Conservation (phyloP, 129 eudicot genomes). For the Saussurea involucrata region DNA sequence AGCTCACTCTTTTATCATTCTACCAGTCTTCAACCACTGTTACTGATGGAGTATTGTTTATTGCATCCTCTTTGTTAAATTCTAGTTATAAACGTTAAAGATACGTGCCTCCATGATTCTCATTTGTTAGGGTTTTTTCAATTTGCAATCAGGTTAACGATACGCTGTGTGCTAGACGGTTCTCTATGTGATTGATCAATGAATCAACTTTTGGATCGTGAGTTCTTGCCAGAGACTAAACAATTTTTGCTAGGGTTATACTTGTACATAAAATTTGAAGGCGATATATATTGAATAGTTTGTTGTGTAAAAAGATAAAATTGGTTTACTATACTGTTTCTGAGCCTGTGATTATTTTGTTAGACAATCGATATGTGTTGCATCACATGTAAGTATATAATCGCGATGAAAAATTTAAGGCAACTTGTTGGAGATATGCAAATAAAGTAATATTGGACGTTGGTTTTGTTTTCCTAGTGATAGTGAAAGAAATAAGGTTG, state of each 20-base stretch:
- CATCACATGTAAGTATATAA: neutral
- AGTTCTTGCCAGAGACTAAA: neutral
- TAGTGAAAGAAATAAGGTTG: neutral
- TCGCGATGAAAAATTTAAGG: neutral
- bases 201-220: neutral
- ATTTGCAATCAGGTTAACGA: neutral
- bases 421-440: neutral
- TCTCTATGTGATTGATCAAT: constrained; percentile 3
- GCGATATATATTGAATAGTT: neutral
- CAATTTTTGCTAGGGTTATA: constrained; percentile 6
- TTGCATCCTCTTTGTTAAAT: neutral
- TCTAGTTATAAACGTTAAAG: neutral
- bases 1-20: neutral
- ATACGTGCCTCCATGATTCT: neutral
- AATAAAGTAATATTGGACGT: neutral
- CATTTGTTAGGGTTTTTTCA: neutral
- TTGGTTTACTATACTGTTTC: neutral
- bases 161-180: neutral
- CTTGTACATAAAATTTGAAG: neutral
- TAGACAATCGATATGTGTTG: neutral
- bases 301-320: neutral
- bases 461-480: neutral
- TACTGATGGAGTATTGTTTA: neutral
- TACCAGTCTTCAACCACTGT: neutral
- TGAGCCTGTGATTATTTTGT: neutral